Evolutionary conservation across 495 filamentous ascomycete genomes (phyloP).

Genomic region (Penicillium salamii): DNA sequence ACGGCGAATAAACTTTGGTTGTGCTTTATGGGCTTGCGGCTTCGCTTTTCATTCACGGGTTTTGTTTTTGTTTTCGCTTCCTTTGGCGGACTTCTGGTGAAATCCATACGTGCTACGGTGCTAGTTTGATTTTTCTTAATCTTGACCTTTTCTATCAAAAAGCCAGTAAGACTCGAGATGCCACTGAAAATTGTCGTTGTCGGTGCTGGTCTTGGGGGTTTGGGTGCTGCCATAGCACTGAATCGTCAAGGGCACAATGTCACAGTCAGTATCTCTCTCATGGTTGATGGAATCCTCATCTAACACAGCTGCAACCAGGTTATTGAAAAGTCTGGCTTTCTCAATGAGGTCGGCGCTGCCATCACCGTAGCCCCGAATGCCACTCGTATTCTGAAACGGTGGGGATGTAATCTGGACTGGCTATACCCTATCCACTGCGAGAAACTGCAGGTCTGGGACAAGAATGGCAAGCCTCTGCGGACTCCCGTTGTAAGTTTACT

Average conservation of each 20-base stretch:
- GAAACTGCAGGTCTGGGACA: slow-evolving; percentile 13
- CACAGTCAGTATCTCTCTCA: too few relatives aligned
- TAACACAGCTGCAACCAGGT: slow-evolving; percentile 35
- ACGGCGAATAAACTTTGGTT: too few relatives aligned
- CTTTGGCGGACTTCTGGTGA: too few relatives aligned
- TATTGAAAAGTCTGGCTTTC: slow-evolving; percentile 46
- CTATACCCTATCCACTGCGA: slow-evolving; percentile 22
- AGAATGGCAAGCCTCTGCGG: not conserved
- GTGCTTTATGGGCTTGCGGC: too few relatives aligned
- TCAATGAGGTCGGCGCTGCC: slow-evolving; percentile 53
- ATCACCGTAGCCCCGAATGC: slow-evolving; percentile 52
- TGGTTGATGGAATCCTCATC: too few relatives aligned
- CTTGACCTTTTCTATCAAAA: too few relatives aligned
- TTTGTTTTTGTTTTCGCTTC: too few relatives aligned
- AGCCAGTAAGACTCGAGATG: too few relatives aligned
- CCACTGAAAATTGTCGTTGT: slow-evolving; percentile 48
- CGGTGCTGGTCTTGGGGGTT: slow-evolving; percentile 57
- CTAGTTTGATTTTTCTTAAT: too few relatives aligned
- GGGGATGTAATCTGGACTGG: slow-evolving; percentile 40
- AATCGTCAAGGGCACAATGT: slow-evolving; percentile 53
- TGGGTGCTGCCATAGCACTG: slow-evolving; percentile 55
- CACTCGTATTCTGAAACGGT: slow-evolving; percentile 39
- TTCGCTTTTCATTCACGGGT: too few relatives aligned
- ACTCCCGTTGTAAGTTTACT: too few relatives aligned
- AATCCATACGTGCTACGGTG: too few relatives aligned